These are phyloP conservation scores for Coemansia sp. DNA, from an alignment of 192 early-diverging fungal genomes.

Conservation along the genomic window DNA sequence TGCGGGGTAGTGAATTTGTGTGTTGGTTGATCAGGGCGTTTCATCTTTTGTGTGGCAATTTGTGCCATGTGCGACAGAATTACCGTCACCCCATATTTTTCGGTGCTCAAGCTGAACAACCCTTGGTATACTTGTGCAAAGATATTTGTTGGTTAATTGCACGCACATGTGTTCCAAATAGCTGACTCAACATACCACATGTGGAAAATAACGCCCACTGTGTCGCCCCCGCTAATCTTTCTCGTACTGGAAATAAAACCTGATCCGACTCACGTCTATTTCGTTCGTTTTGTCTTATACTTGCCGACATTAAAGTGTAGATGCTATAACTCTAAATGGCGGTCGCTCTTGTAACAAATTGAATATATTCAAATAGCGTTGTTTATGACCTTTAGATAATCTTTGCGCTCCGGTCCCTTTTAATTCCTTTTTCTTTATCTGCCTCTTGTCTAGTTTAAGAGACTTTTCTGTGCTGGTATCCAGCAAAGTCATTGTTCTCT, in stretches of 20 bases:
- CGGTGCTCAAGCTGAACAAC: too few relatives aligned
- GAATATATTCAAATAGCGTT: slow-evolving; percentile 11
- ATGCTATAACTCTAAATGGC: background rate
- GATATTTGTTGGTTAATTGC: too few relatives aligned
- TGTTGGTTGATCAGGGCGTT: too few relatives aligned
- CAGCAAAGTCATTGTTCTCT: background rate
- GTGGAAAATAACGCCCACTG: background rate
- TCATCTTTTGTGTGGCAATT: too few relatives aligned
- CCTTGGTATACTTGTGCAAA: too few relatives aligned
- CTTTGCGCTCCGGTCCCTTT: background rate
- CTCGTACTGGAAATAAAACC: background rate
- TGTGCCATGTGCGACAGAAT: too few relatives aligned
- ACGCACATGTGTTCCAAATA: background rate
- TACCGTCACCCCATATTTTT: too few relatives aligned
- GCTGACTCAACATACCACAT: background rate
- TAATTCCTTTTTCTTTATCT: background rate
- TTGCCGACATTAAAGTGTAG: too few relatives aligned
- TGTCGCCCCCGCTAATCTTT: slow-evolving; percentile 1
- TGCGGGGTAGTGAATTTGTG: too few relatives aligned
- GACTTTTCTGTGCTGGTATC: background rate
- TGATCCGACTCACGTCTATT: background rate
- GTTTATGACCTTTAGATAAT: background rate
- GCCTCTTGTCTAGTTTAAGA: background rate
- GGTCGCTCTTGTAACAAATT: background rate
- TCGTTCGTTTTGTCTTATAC: background rate